Evolutionary conservation across 495 filamentous ascomycete species (phyloP).

Genomic region (Hyaloscypha finlandica): DNA sequence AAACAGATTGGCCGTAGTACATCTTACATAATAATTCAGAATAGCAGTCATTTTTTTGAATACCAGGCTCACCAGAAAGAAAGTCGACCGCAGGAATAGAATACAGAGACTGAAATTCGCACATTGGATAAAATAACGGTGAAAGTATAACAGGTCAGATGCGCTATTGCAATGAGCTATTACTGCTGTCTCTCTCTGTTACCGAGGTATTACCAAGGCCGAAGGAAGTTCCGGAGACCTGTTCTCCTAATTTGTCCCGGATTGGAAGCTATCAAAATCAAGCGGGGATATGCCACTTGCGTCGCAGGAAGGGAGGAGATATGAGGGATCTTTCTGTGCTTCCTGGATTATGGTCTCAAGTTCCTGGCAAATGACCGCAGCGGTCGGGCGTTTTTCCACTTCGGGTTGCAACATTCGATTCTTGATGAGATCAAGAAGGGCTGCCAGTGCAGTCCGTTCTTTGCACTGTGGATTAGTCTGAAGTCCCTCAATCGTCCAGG

Average conservation of each 20-base stretch:
- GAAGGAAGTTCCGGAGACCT: too few species aligned
- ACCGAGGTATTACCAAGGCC: too few species aligned
- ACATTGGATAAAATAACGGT: too few species aligned
- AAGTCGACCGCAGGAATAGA: too few species aligned
- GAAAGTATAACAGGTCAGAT: too few species aligned
- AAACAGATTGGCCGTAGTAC: too few species aligned
- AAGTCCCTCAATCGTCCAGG: slow-evolving; percentile 4
- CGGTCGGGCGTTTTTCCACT: slow-evolving; percentile 5
- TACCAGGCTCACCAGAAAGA: too few species aligned
- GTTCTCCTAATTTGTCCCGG: not conserved
- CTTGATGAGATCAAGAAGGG: slow-evolving; percentile 13
- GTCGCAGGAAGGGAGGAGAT: slow-evolving; percentile 11
- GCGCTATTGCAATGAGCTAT: too few species aligned
- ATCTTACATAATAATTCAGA: too few species aligned
- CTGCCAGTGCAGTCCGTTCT: not conserved
- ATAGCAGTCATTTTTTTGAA: too few species aligned
- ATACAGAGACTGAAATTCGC: too few species aligned
- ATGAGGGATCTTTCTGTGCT: slow-evolving; percentile 1
- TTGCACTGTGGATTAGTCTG: slow-evolving; percentile 4
- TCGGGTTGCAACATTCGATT: slow-evolving; percentile 7
- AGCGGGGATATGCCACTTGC: not conserved
- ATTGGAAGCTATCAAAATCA: slow-evolving; percentile 11
- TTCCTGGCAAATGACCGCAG: not conserved
- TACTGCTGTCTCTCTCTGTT: too few species aligned
- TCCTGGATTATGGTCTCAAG: slow-evolving; percentile 10